Percentiles rank a stretch among this genome's conserved stretches.
Evolutionary conservation across 345 rosid species (phyloP).

Genomic region (Rhizophora apiculata): DNA sequence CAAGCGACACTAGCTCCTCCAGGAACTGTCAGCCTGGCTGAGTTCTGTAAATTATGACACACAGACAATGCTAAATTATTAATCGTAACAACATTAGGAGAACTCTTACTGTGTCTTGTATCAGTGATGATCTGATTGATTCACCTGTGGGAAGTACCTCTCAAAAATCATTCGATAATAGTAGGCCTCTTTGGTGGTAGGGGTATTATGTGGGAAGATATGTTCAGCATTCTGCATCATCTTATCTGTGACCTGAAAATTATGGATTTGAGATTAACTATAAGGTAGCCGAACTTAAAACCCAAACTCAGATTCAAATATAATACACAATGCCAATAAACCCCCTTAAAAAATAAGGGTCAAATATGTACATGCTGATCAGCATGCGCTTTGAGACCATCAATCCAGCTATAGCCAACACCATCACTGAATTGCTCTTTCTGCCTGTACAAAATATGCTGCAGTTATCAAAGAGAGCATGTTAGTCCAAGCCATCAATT

Average conservation of each 20-base stretch:
- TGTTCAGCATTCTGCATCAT: slow-evolving; percentile 73
- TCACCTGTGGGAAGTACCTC: slow-evolving; percentile 89
- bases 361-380: slow-evolving; percentile 43
- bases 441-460: slow-evolving; percentile 92
- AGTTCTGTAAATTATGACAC: slow-evolving; percentile 45
- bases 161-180: slow-evolving; percentile 89
- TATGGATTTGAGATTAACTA: not conserved
- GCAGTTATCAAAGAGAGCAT: slow-evolving; percentile 25
- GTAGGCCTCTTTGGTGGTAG: slow-evolving; percentile 79
- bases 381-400: slow-evolving; percentile 90
- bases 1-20: slow-evolving; percentile 94
- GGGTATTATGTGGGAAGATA: slow-evolving; percentile 83
- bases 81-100: not conserved
- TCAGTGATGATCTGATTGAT: not conserved
- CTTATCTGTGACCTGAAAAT: slow-evolving; percentile 63
- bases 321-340: too few species aligned
- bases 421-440: slow-evolving; percentile 98
- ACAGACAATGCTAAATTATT: not conserved
- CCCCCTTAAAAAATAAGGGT: not conserved
- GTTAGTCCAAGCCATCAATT: slow-evolving; percentile 13
- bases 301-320: too few species aligned
- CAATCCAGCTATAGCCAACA: slow-evolving; percentile 96
- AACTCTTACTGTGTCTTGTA: too few species aligned
- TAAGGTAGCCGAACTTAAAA: too few species aligned
- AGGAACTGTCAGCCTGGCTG: slow-evolving; percentile 76